Evolutionary conservation across 2,329 filamentous ascomycete species (phyloP).

Genomic region (Byssochlamys sp.): DNA sequence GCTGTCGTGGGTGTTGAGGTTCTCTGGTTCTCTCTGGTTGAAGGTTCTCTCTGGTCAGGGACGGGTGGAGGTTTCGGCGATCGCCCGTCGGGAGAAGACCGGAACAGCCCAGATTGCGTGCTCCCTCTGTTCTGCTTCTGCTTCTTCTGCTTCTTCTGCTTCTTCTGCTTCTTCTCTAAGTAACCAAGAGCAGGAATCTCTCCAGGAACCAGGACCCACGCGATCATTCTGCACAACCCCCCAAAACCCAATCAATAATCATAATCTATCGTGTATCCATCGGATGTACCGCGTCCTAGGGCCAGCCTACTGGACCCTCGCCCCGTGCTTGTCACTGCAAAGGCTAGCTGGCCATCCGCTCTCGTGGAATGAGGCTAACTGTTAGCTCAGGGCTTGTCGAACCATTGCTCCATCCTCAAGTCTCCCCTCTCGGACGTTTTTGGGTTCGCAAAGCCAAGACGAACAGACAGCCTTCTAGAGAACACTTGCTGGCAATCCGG

Average conservation of each 20-base stretch:
- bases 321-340: neutral
- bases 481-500: neutral
- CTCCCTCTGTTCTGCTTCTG: neutral
- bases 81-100: neutral
- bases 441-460: neutral
- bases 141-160: too few relatives aligned
- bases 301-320: neutral
- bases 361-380: neutral
- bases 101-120: neutral
- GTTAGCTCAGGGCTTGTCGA: neutral
- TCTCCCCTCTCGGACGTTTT: neutral
- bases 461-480: neutral
- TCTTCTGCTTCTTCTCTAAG: too few relatives aligned
- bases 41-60: neutral
- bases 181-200: neutral
- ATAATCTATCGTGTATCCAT: neutral
- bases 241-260: neutral
- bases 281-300: neutral
- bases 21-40: neutral
- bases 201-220: neutral
- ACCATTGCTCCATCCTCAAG: neutral
- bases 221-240: neutral
- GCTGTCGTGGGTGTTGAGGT: neutral
- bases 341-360: neutral
- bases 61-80: neutral